Percentiles rank a stretch among this genome's conserved stretches.
These are phyloP conservation scores for Cyberlindnera mississippiensis DNA, from an alignment of 805 yeast genomes.

Conservation along the genomic window DNA sequence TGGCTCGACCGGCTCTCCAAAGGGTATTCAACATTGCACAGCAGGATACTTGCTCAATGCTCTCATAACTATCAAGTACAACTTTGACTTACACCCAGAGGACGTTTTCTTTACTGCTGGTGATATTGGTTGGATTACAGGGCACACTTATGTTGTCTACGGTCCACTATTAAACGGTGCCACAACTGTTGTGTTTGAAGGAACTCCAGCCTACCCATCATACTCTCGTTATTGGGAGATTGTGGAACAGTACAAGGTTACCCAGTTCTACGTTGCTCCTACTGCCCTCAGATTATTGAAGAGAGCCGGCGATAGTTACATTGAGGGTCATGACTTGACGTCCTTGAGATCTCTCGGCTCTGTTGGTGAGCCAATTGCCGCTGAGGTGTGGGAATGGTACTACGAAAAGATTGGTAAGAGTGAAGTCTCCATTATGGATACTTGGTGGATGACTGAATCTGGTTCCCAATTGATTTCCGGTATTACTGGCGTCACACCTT, in stretches of 20 bases:
- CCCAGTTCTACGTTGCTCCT: constrained; percentile 82
- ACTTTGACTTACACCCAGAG: constrained; percentile 70
- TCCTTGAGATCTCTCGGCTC: constrained; percentile 72
- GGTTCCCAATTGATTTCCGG: constrained; percentile 80
- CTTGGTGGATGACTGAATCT: constrained; percentile 89
- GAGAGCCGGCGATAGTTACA: constrained; percentile 64
- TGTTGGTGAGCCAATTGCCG: constrained; percentile 84
- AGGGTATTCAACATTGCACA: constrained; percentile 79
- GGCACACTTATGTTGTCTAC: constrained; percentile 78
- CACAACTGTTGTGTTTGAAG: constrained; percentile 78
- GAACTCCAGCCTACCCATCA: constrained; percentile 83
- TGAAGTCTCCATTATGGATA: constrained; percentile 70
- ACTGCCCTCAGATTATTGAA: constrained; percentile 75
- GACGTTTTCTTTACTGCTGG: constrained; percentile 83
- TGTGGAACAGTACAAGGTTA: constrained; percentile 64
- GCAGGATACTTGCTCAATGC: constrained; percentile 79
- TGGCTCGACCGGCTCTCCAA: constrained; percentile 87
- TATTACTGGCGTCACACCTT: constrained; percentile 71
- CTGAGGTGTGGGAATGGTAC: constrained; percentile 88
- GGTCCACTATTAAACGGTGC: constrained; percentile 78
- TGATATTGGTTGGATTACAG: constrained; percentile 90
- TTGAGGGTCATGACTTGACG: constrained; percentile 57
- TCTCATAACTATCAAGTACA: constrained; percentile 65
- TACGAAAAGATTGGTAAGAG: constrained; percentile 64
- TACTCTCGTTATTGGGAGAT: constrained; percentile 79